Evolutionary conservation across 2,329 filamentous ascomycete genomes (phyloP), one percentile per base, ranked within the genome.

Genomic region (Lithohypha guttulata): DNA sequence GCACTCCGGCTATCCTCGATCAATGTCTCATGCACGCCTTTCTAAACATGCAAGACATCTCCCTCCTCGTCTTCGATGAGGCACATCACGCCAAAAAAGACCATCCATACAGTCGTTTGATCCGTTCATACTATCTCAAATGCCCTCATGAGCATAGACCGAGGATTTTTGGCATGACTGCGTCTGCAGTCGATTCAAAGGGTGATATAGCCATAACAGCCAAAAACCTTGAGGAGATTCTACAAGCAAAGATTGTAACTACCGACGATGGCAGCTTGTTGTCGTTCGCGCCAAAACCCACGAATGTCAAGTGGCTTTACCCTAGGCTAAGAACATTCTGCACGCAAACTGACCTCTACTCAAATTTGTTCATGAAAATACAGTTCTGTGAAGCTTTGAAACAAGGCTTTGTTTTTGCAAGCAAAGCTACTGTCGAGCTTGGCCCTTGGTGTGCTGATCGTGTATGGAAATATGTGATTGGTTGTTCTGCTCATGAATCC

Each of bases 41-140:
- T 59, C 72, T 95, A 43, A 72, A 61, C 7, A 94, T 98, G 64
- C 65, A 75, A 13, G 75, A 82, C 50, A 85, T 96, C 58, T 96
- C 89, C 53, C 71, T 98, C 1, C 67, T 98, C 25, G 78, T 96
- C 43, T 94, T 98, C 49, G 91, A 98, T 53, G 91, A 98, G 60
- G 91, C 87, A 4, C 91, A 98, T 53, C 91, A 96, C 54, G 78
- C 89, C 0, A 98, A 98, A 61, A 93, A 89, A 57, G 82, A 86
- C 36, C 91, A 98, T 53, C 73, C 84, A 0, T 98, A 94, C 55
- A 84, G 89, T 14, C 72, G 70, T 19, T 91, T 98, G 42, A 84
- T 98, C 61, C 86, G 83, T 51, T 81, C 93, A 42, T 86, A 84
- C 50, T 96, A 95, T 53, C 47, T 75, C 1, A 60, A 69, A 2